phyloP scores from a whole-genome alignment of 176 grass and related monocot genomes.

The Oryza rufipogon region DNA sequence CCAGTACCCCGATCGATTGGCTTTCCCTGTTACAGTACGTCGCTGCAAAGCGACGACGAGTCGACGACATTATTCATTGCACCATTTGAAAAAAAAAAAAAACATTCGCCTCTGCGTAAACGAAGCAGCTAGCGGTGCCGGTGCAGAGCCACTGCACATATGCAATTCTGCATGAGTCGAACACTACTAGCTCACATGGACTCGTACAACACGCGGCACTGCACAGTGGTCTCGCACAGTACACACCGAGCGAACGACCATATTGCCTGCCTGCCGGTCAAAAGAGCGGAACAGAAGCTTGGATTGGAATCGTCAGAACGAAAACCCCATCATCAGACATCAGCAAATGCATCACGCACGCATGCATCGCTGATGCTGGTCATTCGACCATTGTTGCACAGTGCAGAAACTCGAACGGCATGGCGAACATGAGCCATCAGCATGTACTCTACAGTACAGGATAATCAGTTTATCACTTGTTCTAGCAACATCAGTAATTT shows the following conservation, averaged over 20 bases:
- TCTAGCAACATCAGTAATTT: too few relatives aligned
- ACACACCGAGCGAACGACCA: neutral
- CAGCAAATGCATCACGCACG: conserved; percentile 14
- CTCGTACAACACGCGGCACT: too few relatives aligned
- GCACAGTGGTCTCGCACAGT: neutral
- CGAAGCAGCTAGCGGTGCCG: too few relatives aligned
- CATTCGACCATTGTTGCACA: neutral
- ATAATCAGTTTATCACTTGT: too few relatives aligned
- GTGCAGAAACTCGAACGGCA: conserved; percentile 17
- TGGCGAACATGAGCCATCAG: neutral
- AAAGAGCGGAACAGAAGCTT: neutral
- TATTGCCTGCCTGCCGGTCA: neutral
- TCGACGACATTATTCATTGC: neutral
- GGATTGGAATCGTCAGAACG: neutral
- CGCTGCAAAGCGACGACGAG: neutral
- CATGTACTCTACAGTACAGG: conserved; percentile 16
- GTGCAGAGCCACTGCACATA: too few relatives aligned
- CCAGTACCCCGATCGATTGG: neutral
- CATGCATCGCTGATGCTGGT: conserved; percentile 12
- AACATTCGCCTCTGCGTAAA: neutral
- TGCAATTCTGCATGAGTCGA: too few relatives aligned
- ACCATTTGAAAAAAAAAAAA: neutral
- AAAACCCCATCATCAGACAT: conserved; percentile 10
- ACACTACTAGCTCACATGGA: too few relatives aligned
- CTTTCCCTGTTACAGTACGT: neutral